Conservation (phyloP, 2,329 filamentous ascomycete genomes). For the Xylaria sp. region DNA sequence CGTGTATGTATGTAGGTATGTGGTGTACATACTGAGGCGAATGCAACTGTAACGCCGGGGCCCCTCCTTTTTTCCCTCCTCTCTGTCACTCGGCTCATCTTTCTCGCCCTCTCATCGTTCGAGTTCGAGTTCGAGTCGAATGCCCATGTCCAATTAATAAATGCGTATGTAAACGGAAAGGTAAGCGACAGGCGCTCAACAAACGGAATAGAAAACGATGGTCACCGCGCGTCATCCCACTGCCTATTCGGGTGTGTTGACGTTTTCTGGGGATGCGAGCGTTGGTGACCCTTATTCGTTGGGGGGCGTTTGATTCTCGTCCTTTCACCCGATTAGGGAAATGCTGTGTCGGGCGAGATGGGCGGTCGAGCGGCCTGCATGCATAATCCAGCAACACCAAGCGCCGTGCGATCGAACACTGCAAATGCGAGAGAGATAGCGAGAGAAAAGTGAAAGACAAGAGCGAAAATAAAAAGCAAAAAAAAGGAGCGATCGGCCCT, state of each 20-base stretch:
- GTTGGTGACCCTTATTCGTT: not conserved
- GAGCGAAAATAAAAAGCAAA: not conserved
- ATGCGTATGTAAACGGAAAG: constrained; percentile 17
- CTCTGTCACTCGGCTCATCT: not conserved
- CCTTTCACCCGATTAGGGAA: not conserved
- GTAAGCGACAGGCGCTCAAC: constrained; percentile 7
- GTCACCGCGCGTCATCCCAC: not conserved
- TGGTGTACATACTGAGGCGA: constrained; percentile 8
- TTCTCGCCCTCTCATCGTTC: too few species aligned
- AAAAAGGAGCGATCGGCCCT: not conserved
- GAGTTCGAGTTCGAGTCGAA: not conserved
- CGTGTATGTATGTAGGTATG: not conserved
- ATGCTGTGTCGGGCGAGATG: not conserved
- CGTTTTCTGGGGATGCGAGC: not conserved
- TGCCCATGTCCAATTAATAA: constrained; percentile 22
- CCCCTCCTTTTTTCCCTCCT: not conserved
- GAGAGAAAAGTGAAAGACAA: not conserved
- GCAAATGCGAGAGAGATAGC: not conserved
- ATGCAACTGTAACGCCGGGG: constrained; percentile 18
- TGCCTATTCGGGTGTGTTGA: not conserved
- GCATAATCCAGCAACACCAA: not conserved
- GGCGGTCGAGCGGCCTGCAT: not conserved
- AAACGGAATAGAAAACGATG: not conserved
- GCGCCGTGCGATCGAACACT: not conserved
- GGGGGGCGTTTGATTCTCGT: not conserved